These are phyloP conservation scores for Chrysoporthe puriensis DNA, from an alignment of 2,329 filamentous ascomycete species.

Conservation along the genomic window DNA sequence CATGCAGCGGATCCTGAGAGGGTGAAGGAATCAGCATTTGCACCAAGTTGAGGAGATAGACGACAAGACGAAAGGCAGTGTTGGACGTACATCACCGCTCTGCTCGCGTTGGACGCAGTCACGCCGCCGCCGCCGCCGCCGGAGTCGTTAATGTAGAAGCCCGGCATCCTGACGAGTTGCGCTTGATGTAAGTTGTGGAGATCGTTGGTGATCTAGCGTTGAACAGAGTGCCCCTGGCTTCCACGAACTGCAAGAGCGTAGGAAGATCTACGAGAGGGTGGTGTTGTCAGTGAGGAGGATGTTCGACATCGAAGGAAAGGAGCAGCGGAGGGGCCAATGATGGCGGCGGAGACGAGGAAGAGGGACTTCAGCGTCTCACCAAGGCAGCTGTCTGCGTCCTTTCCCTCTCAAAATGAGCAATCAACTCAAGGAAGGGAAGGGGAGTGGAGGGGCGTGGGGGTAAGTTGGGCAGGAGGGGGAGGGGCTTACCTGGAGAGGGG, in stretches of 20 bases:
- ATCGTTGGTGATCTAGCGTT: neutral
- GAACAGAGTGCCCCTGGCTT: neutral
- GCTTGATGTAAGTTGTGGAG: neutral
- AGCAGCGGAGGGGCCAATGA: too few species aligned
- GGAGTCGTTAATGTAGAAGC: neutral
- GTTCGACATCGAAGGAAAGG: too few species aligned
- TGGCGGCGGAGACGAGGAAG: too few species aligned
- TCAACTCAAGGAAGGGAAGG: neutral
- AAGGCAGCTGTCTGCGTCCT: too few species aligned
- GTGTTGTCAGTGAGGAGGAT: neutral
- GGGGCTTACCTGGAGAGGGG: neutral
- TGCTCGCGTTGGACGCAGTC: neutral
- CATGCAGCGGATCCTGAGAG: constrained; percentile 19
- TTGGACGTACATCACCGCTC: neutral
- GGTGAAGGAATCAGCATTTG: neutral
- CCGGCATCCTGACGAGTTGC: neutral
- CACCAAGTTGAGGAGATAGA: neutral
- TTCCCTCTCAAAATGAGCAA: neutral
- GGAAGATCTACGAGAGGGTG: neutral
- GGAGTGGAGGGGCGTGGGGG: neutral
- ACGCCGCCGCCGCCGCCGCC: too few species aligned
- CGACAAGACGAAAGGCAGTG: neutral
- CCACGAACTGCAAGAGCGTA: neutral
- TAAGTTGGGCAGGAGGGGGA: neutral
- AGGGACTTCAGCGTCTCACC: too few species aligned